Evolutionary conservation across 768 basidiomycete genomes (phyloP).

Genomic region (Coprinopsis strossmayeri): DNA sequence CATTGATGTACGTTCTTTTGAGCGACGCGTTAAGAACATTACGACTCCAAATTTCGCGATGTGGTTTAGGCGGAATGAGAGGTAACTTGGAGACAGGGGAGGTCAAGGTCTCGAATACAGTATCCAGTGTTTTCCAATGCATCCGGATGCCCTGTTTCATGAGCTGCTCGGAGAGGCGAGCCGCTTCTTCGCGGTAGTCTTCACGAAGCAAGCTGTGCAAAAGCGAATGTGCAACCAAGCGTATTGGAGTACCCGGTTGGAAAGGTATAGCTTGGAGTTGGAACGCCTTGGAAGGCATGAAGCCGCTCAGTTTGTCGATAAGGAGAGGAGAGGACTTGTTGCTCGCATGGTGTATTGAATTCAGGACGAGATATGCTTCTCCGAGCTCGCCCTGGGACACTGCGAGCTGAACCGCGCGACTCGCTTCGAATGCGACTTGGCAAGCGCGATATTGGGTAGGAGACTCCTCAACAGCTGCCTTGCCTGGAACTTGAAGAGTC

Average conservation of each 20-base stretch:
- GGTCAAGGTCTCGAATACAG: constrained; percentile 27
- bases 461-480: too few relatives aligned
- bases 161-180: constrained; percentile 41
- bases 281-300: constrained; percentile 7
- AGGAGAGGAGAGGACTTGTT: constrained; percentile 12
- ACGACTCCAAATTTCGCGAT: constrained; percentile 6
- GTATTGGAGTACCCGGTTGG: constrained; percentile 44
- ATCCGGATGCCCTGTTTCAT: constrained; percentile 48
- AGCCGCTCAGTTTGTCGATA: constrained; percentile 4
- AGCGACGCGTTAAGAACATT: constrained; percentile 19
- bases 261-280: constrained; percentile 26
- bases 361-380: constrained; percentile 53
- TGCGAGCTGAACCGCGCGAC: constrained; percentile 45
- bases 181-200: constrained; percentile 42
- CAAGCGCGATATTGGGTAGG: too few relatives aligned
- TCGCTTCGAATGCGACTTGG: constrained; percentile 28
- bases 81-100: constrained; percentile 14
- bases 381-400: constrained; percentile 33
- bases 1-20: constrained; percentile 29
- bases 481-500: too few relatives aligned
- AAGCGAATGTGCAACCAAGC: constrained; percentile 55
- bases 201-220: constrained; percentile 57
- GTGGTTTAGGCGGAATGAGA: constrained; percentile 14
- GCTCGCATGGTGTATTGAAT: constrained; percentile 44
- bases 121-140: constrained; percentile 42